Conservation (phyloP, 2,329 filamentous ascomycete genomes). For the Chrysosporium keratinophilum region DNA sequence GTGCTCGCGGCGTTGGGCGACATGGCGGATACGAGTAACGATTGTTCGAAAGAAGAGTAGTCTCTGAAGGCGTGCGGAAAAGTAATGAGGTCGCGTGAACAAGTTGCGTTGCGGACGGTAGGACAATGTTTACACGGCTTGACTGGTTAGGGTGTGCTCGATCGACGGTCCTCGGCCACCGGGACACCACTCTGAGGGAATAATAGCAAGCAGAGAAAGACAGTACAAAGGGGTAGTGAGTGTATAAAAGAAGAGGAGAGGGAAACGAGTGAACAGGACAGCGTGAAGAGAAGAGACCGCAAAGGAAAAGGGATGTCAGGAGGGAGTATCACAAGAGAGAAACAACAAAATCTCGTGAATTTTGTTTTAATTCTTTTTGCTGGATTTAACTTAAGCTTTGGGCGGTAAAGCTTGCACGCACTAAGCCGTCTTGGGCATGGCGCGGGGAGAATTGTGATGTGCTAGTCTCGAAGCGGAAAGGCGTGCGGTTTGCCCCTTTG, state of each 20-base stretch:
- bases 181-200: not conserved
- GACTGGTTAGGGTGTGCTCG: too few relatives aligned
- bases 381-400: constrained; percentile 1
- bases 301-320: constrained; percentile 13
- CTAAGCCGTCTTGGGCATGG: constrained; percentile 3
- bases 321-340: constrained; percentile 11
- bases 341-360: not conserved
- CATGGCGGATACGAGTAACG: not conserved
- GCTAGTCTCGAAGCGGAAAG: not conserved
- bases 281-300: not conserved
- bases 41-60: not conserved
- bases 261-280: constrained; percentile 3
- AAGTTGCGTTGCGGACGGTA: too few relatives aligned
- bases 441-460: not conserved
- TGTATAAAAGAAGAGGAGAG: not conserved
- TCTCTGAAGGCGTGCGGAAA: too few relatives aligned
- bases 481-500: not conserved
- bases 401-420: too few relatives aligned
- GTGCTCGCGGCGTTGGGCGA: constrained; percentile 7
- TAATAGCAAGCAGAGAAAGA: not conserved
- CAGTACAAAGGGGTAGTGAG: not conserved
- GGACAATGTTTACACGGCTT: too few relatives aligned
- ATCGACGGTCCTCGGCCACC: not conserved
- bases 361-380: not conserved
- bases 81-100: too few relatives aligned